Conservation (phyloP, 108 stramenopile genomes). For the Discostella stelligeroides region DNA sequence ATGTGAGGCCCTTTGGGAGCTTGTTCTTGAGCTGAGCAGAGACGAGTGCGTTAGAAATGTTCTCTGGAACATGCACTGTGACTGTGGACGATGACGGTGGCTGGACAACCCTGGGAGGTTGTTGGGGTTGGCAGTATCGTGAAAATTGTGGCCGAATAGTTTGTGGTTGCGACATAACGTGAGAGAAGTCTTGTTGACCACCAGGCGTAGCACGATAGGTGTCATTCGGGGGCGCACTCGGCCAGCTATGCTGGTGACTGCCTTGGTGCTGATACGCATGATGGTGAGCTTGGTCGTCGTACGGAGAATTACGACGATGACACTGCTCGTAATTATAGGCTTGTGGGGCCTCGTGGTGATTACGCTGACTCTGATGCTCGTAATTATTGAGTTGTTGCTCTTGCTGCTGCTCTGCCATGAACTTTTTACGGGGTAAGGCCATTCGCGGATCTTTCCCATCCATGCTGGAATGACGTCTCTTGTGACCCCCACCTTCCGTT, state of each 20-base stretch:
- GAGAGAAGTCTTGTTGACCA: neutral
- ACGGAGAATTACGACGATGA: conserved; percentile 1
- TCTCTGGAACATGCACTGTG: conserved; percentile 12
- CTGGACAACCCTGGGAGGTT: neutral
- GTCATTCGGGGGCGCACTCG: neutral
- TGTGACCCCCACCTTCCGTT: neutral
- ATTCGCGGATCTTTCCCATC: conserved; percentile 1
- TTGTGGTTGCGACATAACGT: neutral
- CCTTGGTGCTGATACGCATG: conserved; percentile 6
- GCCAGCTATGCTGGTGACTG: conserved; percentile 5
- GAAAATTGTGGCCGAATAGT: conserved; percentile 5
- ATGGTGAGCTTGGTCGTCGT: conserved; percentile 1
- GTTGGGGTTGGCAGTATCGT: neutral
- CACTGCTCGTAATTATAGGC: conserved; percentile 5
- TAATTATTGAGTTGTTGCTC: neutral
- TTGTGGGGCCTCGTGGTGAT: conserved; percentile 1
- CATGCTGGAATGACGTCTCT: conserved; percentile 2
- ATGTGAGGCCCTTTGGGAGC: conserved; percentile 72
- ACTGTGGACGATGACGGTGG: neutral
- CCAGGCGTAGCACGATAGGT: neutral
- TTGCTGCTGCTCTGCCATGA: neutral
- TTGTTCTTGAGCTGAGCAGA: conserved; percentile 22
- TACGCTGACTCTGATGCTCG: conserved; percentile 3
- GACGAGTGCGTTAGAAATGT: conserved; percentile 4
- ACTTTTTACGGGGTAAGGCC: no score